Conservation (phyloP, 495 filamentous ascomycete species). For the Penicillium riverlandense region DNA sequence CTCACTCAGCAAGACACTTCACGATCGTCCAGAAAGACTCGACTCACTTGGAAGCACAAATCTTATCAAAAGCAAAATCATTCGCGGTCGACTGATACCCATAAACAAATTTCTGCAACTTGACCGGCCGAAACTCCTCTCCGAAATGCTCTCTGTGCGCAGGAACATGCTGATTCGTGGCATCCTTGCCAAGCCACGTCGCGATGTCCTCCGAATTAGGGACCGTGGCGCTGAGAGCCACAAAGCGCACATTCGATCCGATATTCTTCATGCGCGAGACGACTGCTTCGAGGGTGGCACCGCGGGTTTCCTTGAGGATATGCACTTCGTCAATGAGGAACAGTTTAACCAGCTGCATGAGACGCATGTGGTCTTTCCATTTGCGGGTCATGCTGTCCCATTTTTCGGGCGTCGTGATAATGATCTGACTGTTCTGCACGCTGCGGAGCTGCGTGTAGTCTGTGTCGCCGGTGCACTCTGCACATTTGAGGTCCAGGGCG, state of each 20-base stretch:
- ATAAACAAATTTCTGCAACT: conserved; percentile 78
- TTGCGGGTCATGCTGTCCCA: conserved; percentile 97
- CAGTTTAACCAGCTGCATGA: conserved; percentile 80
- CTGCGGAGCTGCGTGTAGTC: conserved; percentile 63
- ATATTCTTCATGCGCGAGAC: conserved; percentile 96
- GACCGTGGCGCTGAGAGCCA: conserved; percentile 88
- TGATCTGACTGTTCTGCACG: conserved; percentile 79
- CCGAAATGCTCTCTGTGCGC: conserved; percentile 77
- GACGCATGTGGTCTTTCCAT: conserved; percentile 82
- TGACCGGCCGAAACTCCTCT: conserved; percentile 85
- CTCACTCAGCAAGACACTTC: not conserved
- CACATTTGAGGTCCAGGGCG: conserved; percentile 65
- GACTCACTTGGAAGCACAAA: conserved; percentile 61
- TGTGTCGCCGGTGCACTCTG: conserved; percentile 90
- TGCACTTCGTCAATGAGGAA: conserved; percentile 97
- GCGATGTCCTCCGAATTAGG: conserved; percentile 91
- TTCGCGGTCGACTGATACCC: conserved; percentile 62
- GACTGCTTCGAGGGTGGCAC: conserved; percentile 89
- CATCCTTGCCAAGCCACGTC: conserved; percentile 78
- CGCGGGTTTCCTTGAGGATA: conserved; percentile 82
- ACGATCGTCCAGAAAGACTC: not conserved
- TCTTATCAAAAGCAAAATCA: conserved; percentile 82
- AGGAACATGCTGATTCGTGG: conserved; percentile 57
- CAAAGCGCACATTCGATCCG: conserved; percentile 77
- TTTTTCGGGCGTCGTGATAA: conserved; percentile 96